These are phyloP conservation scores for Ulvella scutata DNA, from an alignment of 139 green algal species.

Conservation along the genomic window DNA sequence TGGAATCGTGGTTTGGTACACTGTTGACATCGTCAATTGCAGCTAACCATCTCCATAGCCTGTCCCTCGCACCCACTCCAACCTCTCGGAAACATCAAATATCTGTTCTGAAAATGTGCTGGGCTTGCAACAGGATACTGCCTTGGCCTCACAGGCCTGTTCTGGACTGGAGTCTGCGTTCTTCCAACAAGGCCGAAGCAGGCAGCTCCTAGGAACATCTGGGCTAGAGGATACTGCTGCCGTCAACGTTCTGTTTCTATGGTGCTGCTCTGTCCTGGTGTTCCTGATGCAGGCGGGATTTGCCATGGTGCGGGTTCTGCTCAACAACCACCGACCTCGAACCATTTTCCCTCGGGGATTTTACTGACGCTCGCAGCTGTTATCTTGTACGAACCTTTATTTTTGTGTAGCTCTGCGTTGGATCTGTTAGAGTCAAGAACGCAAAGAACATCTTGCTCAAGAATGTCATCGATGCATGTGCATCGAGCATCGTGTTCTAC, in stretches of 20 bases:
- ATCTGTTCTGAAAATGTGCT: too few species aligned
- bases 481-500: slow-evolving; percentile 13
- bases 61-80: too few species aligned
- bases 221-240: too few species aligned
- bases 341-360: neutral
- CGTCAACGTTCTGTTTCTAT: slow-evolving; percentile 35
- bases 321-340: neutral
- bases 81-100: too few species aligned
- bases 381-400: neutral
- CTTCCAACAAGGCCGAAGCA: too few species aligned
- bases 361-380: neutral
- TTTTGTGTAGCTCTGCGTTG: slow-evolving; percentile 46
- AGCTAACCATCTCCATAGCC: too few species aligned
- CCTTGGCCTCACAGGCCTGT: too few species aligned
- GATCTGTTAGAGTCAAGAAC: slow-evolving; percentile 74
- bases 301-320: slow-evolving; percentile 42
- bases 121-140: too few species aligned
- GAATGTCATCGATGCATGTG: slow-evolving; percentile 16
- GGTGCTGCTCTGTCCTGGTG: slow-evolving; percentile 39
- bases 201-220: too few species aligned
- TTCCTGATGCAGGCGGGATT: slow-evolving; percentile 81
- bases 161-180: too few species aligned
- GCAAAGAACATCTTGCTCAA: slow-evolving; percentile 64
- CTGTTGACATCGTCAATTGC: too few species aligned
- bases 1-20: too few species aligned